Evolutionary conservation across 2,329 filamentous ascomycete species (phyloP).

Genomic region (Paecilomyces variotii): DNA sequence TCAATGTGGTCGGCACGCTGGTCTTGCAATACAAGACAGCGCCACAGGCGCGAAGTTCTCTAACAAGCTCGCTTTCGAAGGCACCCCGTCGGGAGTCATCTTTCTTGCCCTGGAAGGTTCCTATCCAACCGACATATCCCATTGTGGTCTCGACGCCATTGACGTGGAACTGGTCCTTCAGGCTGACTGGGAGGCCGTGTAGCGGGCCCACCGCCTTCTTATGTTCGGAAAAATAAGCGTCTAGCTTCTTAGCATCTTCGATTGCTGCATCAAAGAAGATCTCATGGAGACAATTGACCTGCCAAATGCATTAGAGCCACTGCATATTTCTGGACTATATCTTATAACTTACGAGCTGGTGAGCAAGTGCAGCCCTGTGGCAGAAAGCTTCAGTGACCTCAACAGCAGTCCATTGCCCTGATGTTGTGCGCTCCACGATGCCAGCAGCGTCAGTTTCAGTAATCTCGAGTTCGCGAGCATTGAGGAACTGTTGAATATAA

Average conservation of each 20-base stretch:
- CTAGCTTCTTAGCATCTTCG: constrained; percentile 40
- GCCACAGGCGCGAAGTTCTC: constrained; percentile 45
- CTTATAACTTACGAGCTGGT: constrained; percentile 44
- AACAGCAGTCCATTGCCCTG: constrained; percentile 49
- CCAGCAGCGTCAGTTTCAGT: constrained; percentile 53
- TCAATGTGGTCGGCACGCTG: constrained; percentile 47
- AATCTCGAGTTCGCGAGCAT: constrained; percentile 48
- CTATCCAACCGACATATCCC: constrained; percentile 61
- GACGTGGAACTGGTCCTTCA: constrained; percentile 43
- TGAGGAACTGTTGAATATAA: constrained; percentile 51
- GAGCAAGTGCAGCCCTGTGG: constrained; percentile 49
- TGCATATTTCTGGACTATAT: background rate
- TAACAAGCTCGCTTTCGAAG: constrained; percentile 52
- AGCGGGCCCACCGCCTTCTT: constrained; percentile 48
- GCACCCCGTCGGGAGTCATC: constrained; percentile 42
- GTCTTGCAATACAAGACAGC: constrained; percentile 51
- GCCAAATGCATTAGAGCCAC: background rate
- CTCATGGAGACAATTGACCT: constrained; percentile 47
- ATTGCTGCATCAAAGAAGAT: constrained; percentile 48
- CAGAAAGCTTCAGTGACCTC: constrained; percentile 51
- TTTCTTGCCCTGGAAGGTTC: constrained; percentile 49
- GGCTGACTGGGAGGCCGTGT: constrained; percentile 53
- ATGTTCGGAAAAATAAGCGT: constrained; percentile 37
- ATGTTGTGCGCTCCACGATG: constrained; percentile 47
- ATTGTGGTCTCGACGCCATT: constrained; percentile 49